Conservation (phyloP, 2,329 filamentous ascomycete genomes). For the Fusarium zealandicum region DNA sequence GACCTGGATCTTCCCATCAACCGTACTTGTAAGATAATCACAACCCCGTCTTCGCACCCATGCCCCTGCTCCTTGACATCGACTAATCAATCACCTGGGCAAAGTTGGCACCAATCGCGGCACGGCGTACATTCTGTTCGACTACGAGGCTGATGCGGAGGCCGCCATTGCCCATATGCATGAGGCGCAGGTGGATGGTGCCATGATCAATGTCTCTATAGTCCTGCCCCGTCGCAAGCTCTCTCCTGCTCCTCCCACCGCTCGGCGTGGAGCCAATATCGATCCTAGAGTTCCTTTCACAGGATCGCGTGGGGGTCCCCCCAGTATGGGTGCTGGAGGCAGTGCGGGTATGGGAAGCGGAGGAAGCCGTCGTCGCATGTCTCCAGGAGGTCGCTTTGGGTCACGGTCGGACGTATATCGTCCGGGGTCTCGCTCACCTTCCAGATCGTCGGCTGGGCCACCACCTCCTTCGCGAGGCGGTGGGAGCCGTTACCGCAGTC, state of each 20-base stretch:
- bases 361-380: conserved; percentile 48
- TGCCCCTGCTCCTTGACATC: conserved; percentile 10
- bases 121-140: conserved; percentile 90
- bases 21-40: conserved; percentile 70
- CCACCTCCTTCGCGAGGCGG: conserved; percentile 47
- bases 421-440: conserved; percentile 62
- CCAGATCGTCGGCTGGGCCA: conserved; percentile 54
- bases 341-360: conserved; percentile 45
- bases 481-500: conserved; percentile 53
- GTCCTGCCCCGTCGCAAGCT: conserved; percentile 85
- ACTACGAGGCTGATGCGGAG: conserved; percentile 79
- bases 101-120: conserved; percentile 88
- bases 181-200: conserved; percentile 90
- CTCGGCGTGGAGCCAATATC: conserved; percentile 68
- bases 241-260: conserved; percentile 77
- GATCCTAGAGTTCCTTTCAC: conserved; percentile 54
- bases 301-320: conserved; percentile 45
- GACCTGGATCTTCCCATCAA: conserved; percentile 93
- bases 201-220: conserved; percentile 84
- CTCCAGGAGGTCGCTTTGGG: conserved; percentile 50
- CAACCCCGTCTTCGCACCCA: conserved; percentile 1
- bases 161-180: conserved; percentile 96
- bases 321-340: conserved; percentile 33
- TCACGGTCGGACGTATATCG: conserved; percentile 65
- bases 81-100: conserved; percentile 18